Evolutionary conservation across 371 early-diverging fungal species (phyloP), one percentile per base, ranked within the genome.

Genomic region (Chytridium lagenaria): DNA sequence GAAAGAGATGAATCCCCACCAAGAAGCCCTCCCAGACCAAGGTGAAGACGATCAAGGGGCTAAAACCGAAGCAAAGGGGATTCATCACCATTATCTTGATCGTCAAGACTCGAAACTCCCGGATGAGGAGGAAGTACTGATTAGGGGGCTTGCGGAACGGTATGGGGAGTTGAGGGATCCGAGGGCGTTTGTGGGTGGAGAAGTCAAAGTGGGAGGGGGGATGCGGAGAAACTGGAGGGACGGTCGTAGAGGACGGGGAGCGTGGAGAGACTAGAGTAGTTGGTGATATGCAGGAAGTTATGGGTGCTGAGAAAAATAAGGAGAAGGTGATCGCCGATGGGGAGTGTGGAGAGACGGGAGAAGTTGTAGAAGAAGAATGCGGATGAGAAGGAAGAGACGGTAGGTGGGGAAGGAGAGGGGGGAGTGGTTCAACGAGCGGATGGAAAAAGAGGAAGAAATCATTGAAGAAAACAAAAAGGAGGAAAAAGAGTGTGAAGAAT

Each of bases 121-220:
- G 44, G 19, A 7, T 44, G 44, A 44, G 19, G 44, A 44, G 7
- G 44, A 44, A 19, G 44, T 44, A 19, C 12, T 12, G 7, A 19
- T 7, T 44, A 19, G 44, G 7, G 44, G 44, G 7, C 19, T 44
- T 7, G 19, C 12, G 44, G 44, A 12, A 19, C 7, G 44, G 44
- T 44, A 44, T 44, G 44, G 44, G 44, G 44, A 44, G 44, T 44
- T 44, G 44, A 44, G 44, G 44, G 19, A 44, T 44, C 44, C 44
- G 19, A 44, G 44, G 44, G 44, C 7, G 44, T 7, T 44, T 44
- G 7, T 44, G 44, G 44, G 12, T 44, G 44, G 19, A 44, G 19
- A 44, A 19, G 44, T 44, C 19, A 44, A 19, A 19, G 44, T 12
- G 44, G 44, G 19, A 44, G 19, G 44, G 44, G 7, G 7, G 44